Conservation (phyloP, 192 early-diverging fungal species). For the Gigaspora rosea region DNA sequence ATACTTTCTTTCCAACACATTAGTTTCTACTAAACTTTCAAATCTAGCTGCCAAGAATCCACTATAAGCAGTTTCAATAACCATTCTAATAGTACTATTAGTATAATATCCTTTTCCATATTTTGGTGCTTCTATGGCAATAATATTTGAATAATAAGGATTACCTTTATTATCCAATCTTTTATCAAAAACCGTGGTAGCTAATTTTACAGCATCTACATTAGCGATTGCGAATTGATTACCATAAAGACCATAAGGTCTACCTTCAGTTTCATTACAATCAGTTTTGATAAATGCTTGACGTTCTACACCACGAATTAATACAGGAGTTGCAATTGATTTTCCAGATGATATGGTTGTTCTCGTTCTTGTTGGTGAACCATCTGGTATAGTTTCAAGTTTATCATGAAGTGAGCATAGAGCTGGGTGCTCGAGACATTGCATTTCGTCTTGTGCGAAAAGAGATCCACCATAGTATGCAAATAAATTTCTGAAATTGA, state of each 20-base stretch:
- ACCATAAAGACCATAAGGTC: conserved; percentile 22
- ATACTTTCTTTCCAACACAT: conserved; percentile 1
- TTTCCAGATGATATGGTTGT: background rate
- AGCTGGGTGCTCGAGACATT: conserved; percentile 29
- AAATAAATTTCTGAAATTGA: conserved; percentile 1
- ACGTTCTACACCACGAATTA: conserved; percentile 29
- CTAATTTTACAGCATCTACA: background rate
- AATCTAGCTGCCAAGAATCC: conserved; percentile 30
- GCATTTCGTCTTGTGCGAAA: conserved; percentile 27
- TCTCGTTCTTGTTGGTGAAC: conserved; percentile 3
- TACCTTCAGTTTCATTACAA: background rate
- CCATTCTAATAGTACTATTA: background rate
- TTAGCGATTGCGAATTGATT: conserved; percentile 9
- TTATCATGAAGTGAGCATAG: conserved; percentile 21
- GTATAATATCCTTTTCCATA: conserved; percentile 17
- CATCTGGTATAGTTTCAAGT: background rate
- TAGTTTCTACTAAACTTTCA: conserved; percentile 28
- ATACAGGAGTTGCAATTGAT: conserved; percentile 19
- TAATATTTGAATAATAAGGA: conserved; percentile 27
- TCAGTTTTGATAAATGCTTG: conserved; percentile 3
- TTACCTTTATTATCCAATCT: background rate
- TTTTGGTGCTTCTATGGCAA: conserved; percentile 34
- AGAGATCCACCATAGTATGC: conserved; percentile 26
- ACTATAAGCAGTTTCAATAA: conserved; percentile 23
- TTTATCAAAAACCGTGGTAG: conserved; percentile 26